Base-by-base conservation (phyloP, 2,329 filamentous ascomycete genomes). In the Aaosphaeria arxii region DNA sequence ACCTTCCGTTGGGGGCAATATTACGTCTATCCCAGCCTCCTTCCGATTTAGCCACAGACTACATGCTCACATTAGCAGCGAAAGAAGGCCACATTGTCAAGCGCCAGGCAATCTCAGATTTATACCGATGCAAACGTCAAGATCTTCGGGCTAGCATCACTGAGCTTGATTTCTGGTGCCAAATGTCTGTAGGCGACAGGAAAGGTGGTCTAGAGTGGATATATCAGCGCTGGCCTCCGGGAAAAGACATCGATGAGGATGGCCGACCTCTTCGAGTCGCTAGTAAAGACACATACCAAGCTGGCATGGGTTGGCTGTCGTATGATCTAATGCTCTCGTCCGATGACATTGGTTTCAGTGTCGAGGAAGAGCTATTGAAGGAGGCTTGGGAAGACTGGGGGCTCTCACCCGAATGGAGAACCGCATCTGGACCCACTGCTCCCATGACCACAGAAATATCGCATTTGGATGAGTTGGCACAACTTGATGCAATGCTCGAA, bases 151-250 rank as follows among this genome's bases (percentile, higher is more conserved):
- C 86, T 24, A 85, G 87, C 2, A 83, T 99, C 43, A 85, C 81
- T 47, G 91, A 97, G 52, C 79, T 99, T 30, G 86, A 95, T 65
- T 94, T 95, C 65, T 99, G 92, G 92, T 99, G 95, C 66, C 94
- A 99, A 67, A 91, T 97, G 71, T 90, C 87, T 0, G 84, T 99
- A 7, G 95, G 94, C 5, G 94, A 96, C 64, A 78, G 83, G n/a
- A 88, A 88, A 57, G 88, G 88, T 17, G 92, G 94, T 0, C 81
- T 95, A 40, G 88, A 92, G 59, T 99, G 95, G 92, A 89, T 95
- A 59, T 85, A 87, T 57, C 83, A 86, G 42, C 80, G 86, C 48
- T 92, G 86, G 84, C 88, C 89, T 6, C 81, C 79, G 40, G 88
- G 88, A 0, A 77, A 77, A 28, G 88, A 92, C 60, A 62, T 85